Conservation (phyloP, 2,329 filamentous ascomycete genomes). For the Scolecobasidium constrictum region DNA sequence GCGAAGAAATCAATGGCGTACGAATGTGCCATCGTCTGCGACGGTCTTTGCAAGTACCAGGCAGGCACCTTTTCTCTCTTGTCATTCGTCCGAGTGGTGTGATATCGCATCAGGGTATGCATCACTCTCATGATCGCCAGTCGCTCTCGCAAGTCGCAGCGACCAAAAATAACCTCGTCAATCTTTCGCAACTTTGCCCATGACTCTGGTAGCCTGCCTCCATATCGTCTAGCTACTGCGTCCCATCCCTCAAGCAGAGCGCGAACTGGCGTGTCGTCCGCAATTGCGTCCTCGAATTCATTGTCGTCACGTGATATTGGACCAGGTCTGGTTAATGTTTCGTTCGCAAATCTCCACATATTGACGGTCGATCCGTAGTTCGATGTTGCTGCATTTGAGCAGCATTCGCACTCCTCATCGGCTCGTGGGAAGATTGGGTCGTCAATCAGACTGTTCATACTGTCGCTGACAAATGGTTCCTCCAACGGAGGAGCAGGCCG, state of each 20-base stretch:
- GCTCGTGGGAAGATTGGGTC: constrained; percentile 4
- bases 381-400: not conserved
- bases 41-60: constrained; percentile 11
- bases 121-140: constrained; percentile 8
- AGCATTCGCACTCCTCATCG: constrained; percentile 2
- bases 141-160: constrained; percentile 3
- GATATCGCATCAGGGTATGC: constrained; percentile 6
- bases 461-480: constrained; percentile 3
- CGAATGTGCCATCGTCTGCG: constrained; percentile 11
- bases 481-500: not conserved
- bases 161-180: constrained; percentile 7
- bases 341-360: constrained; percentile 6
- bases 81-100: constrained; percentile 1
- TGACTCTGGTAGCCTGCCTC: constrained; percentile 2
- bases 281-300: constrained; percentile 6
- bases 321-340: constrained; percentile 1
- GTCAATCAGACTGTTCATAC: not conserved
- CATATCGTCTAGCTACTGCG: constrained; percentile 1
- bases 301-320: constrained; percentile 1
- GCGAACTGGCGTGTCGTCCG: constrained; percentile 7
- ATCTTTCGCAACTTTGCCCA: constrained; percentile 7
- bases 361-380: constrained; percentile 3
- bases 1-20: constrained; percentile 11
- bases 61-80: constrained; percentile 1
- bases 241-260: constrained; percentile 8